Percentiles rank a stretch among this genome's conserved stretches.
phyloP scores from a whole-genome alignment of 2,329 filamentous ascomycete genomes.

The Arthrobotrys musiformis region DNA sequence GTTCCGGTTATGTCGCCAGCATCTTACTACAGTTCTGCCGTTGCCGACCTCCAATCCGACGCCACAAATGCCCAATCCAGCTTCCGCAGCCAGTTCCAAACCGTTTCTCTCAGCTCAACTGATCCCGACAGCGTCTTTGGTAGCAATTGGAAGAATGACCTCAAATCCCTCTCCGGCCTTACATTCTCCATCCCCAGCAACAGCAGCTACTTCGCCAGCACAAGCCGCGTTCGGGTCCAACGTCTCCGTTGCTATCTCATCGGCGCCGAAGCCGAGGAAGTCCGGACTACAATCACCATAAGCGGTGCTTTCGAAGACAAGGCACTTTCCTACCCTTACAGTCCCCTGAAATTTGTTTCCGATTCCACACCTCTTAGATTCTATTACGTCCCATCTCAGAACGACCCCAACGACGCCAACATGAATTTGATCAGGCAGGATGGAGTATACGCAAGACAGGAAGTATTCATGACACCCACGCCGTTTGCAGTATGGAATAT shows the following conservation, averaged over 20 bases:
- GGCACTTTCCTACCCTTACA: slow-evolving; percentile 16
- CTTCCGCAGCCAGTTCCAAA: slow-evolving; percentile 52
- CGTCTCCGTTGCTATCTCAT: slow-evolving; percentile 37
- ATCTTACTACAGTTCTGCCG: slow-evolving; percentile 36
- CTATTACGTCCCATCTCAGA: slow-evolving; percentile 42
- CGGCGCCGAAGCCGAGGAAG: slow-evolving; percentile 28
- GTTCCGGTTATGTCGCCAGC: slow-evolving; percentile 49
- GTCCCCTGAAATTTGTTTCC: slow-evolving; percentile 35
- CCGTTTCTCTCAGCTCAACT: slow-evolving; percentile 24
- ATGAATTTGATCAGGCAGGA: slow-evolving; percentile 32
- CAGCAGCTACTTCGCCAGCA: slow-evolving; percentile 24
- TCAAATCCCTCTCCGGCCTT: slow-evolving; percentile 15
- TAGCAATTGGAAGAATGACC: slow-evolving; percentile 34
- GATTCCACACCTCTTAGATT: slow-evolving; percentile 47
- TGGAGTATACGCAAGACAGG: slow-evolving; percentile 30
- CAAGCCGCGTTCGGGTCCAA: slow-evolving; percentile 46
- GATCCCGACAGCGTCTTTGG: slow-evolving; percentile 24
- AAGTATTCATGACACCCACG: slow-evolving; percentile 48
- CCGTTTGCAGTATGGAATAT: slow-evolving; percentile 53
- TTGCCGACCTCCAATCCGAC: slow-evolving; percentile 46
- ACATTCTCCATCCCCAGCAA: slow-evolving; percentile 51
- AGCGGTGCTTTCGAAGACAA: slow-evolving; percentile 51
- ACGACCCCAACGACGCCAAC: slow-evolving; percentile 43
- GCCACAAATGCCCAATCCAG: slow-evolving; percentile 45
- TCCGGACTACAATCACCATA: slow-evolving; percentile 29